Evolutionary conservation across 2,329 filamentous ascomycete genomes (phyloP).

Genomic region (Botrytis aclada): DNA sequence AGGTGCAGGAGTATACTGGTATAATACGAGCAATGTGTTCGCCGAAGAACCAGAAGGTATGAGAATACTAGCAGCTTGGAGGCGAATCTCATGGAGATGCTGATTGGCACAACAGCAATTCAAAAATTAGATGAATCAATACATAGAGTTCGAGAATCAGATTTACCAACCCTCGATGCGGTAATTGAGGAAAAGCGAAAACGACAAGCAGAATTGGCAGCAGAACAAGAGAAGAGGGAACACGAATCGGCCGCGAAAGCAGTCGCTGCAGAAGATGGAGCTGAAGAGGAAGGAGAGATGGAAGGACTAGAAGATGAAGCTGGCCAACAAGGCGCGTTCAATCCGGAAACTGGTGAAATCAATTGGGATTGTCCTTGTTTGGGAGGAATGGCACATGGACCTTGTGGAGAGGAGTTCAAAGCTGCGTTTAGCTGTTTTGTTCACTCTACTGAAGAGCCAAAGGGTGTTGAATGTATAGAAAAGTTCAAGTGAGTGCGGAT

Average conservation of each 20-base stretch:
- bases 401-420: slow-evolving; percentile 94
- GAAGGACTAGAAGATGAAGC: slow-evolving; percentile 75
- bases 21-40: slow-evolving; percentile 86
- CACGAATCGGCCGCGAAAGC: slow-evolving; percentile 26
- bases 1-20: slow-evolving; percentile 79
- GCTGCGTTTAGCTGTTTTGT: slow-evolving; percentile 98
- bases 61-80: slow-evolving; percentile 37
- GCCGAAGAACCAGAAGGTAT: slow-evolving; percentile 76
- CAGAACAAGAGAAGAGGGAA: slow-evolving; percentile 31
- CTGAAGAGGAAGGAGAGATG: slow-evolving; percentile 37
- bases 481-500: slow-evolving; percentile 79
- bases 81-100: slow-evolving; percentile 15
- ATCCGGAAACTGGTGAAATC: slow-evolving; percentile 97
- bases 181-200: slow-evolving; percentile 61
- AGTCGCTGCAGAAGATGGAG: slow-evolving; percentile 26
- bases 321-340: slow-evolving; percentile 85
- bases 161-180: slow-evolving; percentile 63
- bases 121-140: slow-evolving; percentile 40
- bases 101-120: slow-evolving; percentile 34
- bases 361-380: slow-evolving; percentile 99
- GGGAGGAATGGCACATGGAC: slow-evolving; percentile 94
- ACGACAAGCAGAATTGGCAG: slow-evolving; percentile 34
- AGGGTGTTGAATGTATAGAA: slow-evolving; percentile 96
- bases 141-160: slow-evolving; percentile 44
- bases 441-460: slow-evolving; percentile 89